Conservation (phyloP, 2,329 filamentous ascomycete genomes). For the Talaromyces verruculosus region DNA sequence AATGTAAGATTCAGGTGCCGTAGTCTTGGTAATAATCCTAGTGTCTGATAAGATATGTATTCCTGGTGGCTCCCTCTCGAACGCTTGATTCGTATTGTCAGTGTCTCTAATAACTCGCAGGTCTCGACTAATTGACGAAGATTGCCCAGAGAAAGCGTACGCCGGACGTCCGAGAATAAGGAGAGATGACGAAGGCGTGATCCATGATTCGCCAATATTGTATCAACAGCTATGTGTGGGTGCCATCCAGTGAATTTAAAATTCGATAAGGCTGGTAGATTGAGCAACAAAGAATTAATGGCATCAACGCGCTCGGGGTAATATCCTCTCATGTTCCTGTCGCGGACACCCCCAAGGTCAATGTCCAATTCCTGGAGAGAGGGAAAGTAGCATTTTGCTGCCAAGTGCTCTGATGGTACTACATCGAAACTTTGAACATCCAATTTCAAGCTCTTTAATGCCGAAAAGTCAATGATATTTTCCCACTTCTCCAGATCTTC, state of each 20-base stretch:
- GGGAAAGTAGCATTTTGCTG: neutral
- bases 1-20: neutral
- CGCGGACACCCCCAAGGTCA: neutral
- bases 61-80: neutral
- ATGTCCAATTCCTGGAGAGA: neutral
- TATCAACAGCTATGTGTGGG: neutral
- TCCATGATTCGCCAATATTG: neutral
- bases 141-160: neutral
- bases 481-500: neutral
- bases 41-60: neutral
- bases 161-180: neutral
- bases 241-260: neutral
- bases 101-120: neutral
- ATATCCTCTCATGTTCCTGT: neutral
- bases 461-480: neutral
- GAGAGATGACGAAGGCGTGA: neutral
- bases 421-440: neutral
- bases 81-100: neutral
- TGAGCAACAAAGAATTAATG: neutral
- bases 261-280: neutral
- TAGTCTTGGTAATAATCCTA: neutral
- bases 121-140: neutral
- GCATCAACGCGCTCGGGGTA: neutral
- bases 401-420: neutral
- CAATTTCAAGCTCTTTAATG: neutral